phyloP scores from a whole-genome alignment of 257 asterid species.

The Galeopsis tetrahit region DNA sequence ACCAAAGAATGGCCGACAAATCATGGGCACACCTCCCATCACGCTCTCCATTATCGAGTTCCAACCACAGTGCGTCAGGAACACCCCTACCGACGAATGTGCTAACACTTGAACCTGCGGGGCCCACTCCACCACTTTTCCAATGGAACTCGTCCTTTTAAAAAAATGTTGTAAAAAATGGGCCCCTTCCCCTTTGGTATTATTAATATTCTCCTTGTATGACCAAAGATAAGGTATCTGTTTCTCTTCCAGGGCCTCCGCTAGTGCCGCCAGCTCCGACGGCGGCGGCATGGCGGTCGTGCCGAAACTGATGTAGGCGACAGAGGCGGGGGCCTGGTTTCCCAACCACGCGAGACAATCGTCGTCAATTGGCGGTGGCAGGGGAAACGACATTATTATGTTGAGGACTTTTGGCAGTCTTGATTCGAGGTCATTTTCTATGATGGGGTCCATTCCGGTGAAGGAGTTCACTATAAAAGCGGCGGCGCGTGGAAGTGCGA shows the following conservation, averaged over 20 bases:
- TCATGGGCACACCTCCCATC: constrained; percentile 56
- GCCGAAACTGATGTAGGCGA: constrained; percentile 62
- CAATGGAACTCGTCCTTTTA: constrained; percentile 42
- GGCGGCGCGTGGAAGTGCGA: constrained; percentile 40
- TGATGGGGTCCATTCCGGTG: constrained; percentile 49
- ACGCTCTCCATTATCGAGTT: constrained; percentile 59
- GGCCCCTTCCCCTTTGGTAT: not conserved
- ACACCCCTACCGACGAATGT: constrained; percentile 54
- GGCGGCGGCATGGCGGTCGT: constrained; percentile 55
- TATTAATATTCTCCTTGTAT: constrained; percentile 44
- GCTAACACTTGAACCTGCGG: constrained; percentile 52
- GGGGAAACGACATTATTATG: constrained; percentile 50
- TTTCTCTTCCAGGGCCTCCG: constrained; percentile 58
- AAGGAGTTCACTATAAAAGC: constrained; percentile 58
- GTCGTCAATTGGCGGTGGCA: constrained; percentile 24
- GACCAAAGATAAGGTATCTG: constrained; percentile 65
- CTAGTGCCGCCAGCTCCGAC: constrained; percentile 51
- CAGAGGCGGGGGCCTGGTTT: constrained; percentile 39
- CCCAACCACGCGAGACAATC: constrained; percentile 56
- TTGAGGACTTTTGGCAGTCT: constrained; percentile 42
- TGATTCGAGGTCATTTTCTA: constrained; percentile 44
- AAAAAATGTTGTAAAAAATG: constrained; percentile 43
- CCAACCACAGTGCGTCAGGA: constrained; percentile 63
- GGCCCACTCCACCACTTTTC: constrained; percentile 61
- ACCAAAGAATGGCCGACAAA: constrained; percentile 62